phyloP scores from a whole-genome alignment of 495 filamentous ascomycete genomes.

The Glutinoglossum americanum region DNA sequence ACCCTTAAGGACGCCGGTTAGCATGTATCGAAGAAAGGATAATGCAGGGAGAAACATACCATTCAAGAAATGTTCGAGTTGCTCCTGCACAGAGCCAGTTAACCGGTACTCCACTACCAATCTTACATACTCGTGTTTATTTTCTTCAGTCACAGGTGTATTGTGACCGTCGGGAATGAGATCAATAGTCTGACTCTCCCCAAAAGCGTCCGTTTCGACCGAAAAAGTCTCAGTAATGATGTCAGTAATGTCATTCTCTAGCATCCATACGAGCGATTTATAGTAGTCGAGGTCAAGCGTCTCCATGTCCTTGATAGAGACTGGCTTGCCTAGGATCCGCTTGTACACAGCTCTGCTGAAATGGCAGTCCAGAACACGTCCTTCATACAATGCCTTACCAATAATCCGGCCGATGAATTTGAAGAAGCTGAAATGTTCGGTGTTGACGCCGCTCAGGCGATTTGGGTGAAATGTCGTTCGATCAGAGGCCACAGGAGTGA shows the following conservation, averaged over 20 bases:
- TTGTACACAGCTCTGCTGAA: conserved; percentile 98
- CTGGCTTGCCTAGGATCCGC: conserved; percentile 77
- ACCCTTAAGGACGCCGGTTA: conserved; percentile 32
- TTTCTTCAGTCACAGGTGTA: conserved; percentile 87
- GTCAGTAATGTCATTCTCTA: conserved; percentile 97
- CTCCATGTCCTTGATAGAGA: conserved; percentile 98
- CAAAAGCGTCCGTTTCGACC: conserved; percentile 80
- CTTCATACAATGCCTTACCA: conserved; percentile 94
- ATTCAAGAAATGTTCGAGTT: conserved; percentile 87
- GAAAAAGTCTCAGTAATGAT: conserved; percentile 97
- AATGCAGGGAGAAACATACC: conserved; percentile 27
- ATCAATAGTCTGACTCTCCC: conserved; percentile 68
- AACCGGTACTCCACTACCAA: conserved; percentile 86
- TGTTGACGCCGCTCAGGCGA: conserved; percentile 75
- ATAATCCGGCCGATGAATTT: conserved; percentile 98
- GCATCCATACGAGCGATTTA: conserved; percentile 97
- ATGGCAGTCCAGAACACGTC: conserved; percentile 90
- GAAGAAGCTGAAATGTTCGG: conserved; percentile 95
- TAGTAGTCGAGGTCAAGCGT: conserved; percentile 96
- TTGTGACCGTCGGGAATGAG: conserved; percentile 73
- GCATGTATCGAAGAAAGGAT: conserved; percentile 3
- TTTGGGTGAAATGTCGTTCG: conserved; percentile 98
- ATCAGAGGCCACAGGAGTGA: conserved; percentile 91
- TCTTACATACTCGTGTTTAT: conserved; percentile 94
- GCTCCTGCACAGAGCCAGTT: conserved; percentile 72